Conservation (phyloP, 805 yeast genomes). For the Soucietia sequanensis region DNA sequence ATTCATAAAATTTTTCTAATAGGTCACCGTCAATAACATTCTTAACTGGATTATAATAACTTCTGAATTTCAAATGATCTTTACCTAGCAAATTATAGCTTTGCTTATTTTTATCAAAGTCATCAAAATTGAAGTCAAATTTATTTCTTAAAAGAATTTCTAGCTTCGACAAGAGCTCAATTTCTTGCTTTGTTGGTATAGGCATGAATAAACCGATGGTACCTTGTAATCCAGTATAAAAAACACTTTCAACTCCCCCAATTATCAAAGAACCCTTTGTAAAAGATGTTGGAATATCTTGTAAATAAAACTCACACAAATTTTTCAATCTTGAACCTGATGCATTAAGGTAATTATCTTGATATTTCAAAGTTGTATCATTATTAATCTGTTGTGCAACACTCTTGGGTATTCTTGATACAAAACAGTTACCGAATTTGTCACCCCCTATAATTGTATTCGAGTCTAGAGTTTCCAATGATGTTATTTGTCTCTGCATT, state of each 20-base stretch:
- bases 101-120: slow-evolving; percentile 20
- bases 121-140: slow-evolving; percentile 23
- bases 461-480: slow-evolving; percentile 61
- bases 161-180: slow-evolving; percentile 53
- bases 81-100: slow-evolving; percentile 54
- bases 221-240: slow-evolving; percentile 81
- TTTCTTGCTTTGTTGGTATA: slow-evolving; percentile 58
- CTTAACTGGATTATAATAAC: slow-evolving; percentile 79
- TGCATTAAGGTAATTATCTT: slow-evolving; percentile 44
- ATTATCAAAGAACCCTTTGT: slow-evolving; percentile 50
- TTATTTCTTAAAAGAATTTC: slow-evolving; percentile 45
- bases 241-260: slow-evolving; percentile 62
- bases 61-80: slow-evolving; percentile 64
- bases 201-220: slow-evolving; percentile 76
- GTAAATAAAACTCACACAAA: slow-evolving; percentile 58
- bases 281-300: slow-evolving; percentile 70
- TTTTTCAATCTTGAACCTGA: slow-evolving; percentile 51
- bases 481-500: slow-evolving; percentile 63
- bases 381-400: slow-evolving; percentile 49
- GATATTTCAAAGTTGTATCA: slow-evolving; percentile 39
- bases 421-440: slow-evolving; percentile 76
- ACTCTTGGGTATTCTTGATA: slow-evolving; percentile 58
- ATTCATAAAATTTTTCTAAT: slow-evolving; percentile 53
- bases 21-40: slow-evolving; percentile 87
- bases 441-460: slow-evolving; percentile 84